Base-by-base conservation (phyloP, 2,329 filamentous ascomycete genomes). In the Exophiala mesophila region DNA sequence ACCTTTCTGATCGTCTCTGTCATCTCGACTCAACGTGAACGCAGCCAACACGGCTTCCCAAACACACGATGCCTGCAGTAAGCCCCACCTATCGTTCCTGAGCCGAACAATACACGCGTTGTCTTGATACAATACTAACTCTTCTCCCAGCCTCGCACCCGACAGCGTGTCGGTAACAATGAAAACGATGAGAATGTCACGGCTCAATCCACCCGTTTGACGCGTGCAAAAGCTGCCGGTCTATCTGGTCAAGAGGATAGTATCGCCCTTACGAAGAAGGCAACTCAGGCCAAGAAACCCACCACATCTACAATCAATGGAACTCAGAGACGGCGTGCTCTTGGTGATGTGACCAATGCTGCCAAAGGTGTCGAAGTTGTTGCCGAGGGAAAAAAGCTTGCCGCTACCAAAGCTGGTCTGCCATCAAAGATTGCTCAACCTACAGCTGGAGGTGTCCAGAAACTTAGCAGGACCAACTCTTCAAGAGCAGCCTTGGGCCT, bases 291-390 rank as follows among this genome's bases (percentile, higher is more conserved):
- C 36, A 89, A 88, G 69, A 87, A 82, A 65, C 68, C 80, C 12
- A 67, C 73, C 19, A 64, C 70, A 36, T 72, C 67, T 54, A 65
- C 73, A 36, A 63, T 67, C 48, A 67, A 62, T 50, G 67, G 72
- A 57, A 65, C 73, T 35, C 73, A 72, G 47, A 77, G 84, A 60
- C 92, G 85, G 71, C 87, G 92, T 61, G 78, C 84, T 57, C 77
- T 98, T 26, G 88, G 86, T 45, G 92, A 98, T 71, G 85, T 96
- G 56, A 97, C 88, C 77, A 98, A 98, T 69, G 84, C 94, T 52
- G 80, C 80, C 57, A 97, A 96, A 51, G 55, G 55, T 12, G 65
- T 65, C 66, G 76, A 76, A 35, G 85, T 86, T 40, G 57, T 52
- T 61, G 74, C 66, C 43, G 84, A 86, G 42, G 78, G 75, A 55